Conservation (phyloP, 345 rosid species). For the Angophora floribunda region DNA sequence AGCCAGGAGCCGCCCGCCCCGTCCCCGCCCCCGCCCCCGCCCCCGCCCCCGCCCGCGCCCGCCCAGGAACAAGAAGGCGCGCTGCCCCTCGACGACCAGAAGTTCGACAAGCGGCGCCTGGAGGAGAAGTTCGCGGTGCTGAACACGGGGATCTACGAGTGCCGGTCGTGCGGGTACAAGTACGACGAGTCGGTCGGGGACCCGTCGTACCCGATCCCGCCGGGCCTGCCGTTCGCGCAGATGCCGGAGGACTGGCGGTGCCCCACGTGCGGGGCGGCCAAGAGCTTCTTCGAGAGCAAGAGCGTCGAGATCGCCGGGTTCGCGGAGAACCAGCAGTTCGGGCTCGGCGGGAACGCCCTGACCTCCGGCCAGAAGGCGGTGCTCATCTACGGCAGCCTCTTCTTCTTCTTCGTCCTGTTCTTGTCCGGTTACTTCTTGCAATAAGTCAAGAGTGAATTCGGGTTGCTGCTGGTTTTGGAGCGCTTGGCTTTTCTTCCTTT, state of each 20-base stretch:
- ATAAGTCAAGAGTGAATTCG: neutral
- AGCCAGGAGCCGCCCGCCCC: conserved; percentile 1
- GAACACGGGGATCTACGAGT: conserved; percentile 93
- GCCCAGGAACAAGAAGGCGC: neutral
- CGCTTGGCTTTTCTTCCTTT: neutral
- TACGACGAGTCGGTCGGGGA: conserved; percentile 90
- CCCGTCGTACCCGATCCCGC: conserved; percentile 79
- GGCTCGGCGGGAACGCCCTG: conserved; percentile 79
- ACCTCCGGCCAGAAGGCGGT: conserved; percentile 88
- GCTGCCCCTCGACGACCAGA: neutral
- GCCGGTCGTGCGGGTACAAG: conserved; percentile 88
- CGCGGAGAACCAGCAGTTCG: conserved; percentile 92
- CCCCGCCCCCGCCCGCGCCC: neutral
- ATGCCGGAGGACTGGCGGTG: conserved; percentile 93
- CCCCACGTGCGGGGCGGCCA: conserved; percentile 87
- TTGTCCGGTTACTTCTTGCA: conserved; percentile 84
- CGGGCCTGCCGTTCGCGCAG: conserved; percentile 72
- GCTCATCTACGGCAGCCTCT: conserved; percentile 68
- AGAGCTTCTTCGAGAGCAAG: conserved; percentile 79
- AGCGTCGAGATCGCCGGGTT: conserved; percentile 97
- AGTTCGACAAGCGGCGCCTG: conserved; percentile 36
- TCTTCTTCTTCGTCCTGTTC: conserved; percentile 59
- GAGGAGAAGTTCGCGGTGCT: conserved; percentile 93
- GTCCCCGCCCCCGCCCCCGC: neutral
- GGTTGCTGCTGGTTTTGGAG: neutral